Base-by-base conservation (phyloP, 257 asterid genomes). In the Solanum pinnatisectum region DNA sequence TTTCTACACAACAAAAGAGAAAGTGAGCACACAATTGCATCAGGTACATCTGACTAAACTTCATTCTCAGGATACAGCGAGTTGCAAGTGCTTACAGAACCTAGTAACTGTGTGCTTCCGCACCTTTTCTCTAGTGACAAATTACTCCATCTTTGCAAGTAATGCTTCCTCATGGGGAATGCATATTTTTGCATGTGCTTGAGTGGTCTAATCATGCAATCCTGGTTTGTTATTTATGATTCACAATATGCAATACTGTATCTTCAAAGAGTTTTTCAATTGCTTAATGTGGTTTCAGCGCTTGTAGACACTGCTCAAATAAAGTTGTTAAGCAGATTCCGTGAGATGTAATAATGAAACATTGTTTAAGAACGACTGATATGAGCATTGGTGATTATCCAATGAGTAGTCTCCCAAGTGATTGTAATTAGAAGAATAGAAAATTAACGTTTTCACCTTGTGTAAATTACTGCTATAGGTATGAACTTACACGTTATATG, bases 1-100 rank as follows among this genome's bases (percentile, higher is more conserved):
- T 97, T 97, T 92, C 90, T 97, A 92, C 99, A 97, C 94, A 97
- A 97, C 92, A 97, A 97, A 92, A 93, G 99, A 70, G 81, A 72
- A 35, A 72, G 81, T 35, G 81, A 87, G 88, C 88, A 70, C 86
- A 60, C 87, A 90, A 88, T 49, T 85, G 81, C 91, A 67, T 85
- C 96, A 92, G 99, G 98, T 94, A 93, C 65, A 73, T 44, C 84
- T 25, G 63, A 39, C 36, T 78, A 42, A 78, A 78, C 37, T 40
- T 78, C 84, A 78, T 40, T 40, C 13, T 78, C 60, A 6, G 84
- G 63, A 79, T 79, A 27, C 59, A 44, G 39, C 44, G 85, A 79
- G 85, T 79, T 16, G 39, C 40, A 14, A 79, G 85, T 79, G 65
- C 85, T 27, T 79, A 44, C 85, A 79, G 67, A 44, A 44, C 39